phyloP scores from a whole-genome alignment of 345 rosid genomes.

The Gossypium australe region DNA sequence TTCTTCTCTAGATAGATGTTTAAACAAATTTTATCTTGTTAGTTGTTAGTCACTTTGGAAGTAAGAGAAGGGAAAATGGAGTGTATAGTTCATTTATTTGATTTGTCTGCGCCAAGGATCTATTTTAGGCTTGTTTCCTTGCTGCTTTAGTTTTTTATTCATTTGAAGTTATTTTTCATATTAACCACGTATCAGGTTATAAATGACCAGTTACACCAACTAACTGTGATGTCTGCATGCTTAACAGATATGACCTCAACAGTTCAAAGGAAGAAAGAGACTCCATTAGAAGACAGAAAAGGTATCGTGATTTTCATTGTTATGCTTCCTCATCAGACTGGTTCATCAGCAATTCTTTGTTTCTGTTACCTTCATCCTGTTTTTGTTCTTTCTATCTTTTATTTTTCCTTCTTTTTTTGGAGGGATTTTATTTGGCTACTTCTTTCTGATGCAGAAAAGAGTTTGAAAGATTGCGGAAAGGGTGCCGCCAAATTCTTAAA shows the following conservation, averaged over 20 bases:
- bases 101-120: neutral
- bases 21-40: neutral
- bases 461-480: conserved; percentile 57
- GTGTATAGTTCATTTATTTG: neutral
- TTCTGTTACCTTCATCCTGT: neutral
- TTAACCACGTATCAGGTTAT: neutral
- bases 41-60: neutral
- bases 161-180: neutral
- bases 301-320: conserved; percentile 27
- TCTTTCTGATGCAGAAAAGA: conserved; percentile 47
- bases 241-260: conserved; percentile 56
- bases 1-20: neutral
- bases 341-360: neutral
- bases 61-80: neutral
- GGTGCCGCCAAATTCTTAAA: conserved; percentile 42
- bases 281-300: conserved; percentile 38
- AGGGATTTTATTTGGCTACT: conserved; percentile 9
- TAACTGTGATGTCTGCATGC: neutral
- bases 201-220: neutral
- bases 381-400: neutral
- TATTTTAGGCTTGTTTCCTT: neutral
- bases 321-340: neutral
- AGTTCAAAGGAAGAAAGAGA: conserved; percentile 70
- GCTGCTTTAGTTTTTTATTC: neutral
- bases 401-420: neutral